Percentiles rank a stretch among this genome's conserved stretches.
phyloP scores from a whole-genome alignment of 73 alveolate genomes.

The Uronychia binucleata region DNA sequence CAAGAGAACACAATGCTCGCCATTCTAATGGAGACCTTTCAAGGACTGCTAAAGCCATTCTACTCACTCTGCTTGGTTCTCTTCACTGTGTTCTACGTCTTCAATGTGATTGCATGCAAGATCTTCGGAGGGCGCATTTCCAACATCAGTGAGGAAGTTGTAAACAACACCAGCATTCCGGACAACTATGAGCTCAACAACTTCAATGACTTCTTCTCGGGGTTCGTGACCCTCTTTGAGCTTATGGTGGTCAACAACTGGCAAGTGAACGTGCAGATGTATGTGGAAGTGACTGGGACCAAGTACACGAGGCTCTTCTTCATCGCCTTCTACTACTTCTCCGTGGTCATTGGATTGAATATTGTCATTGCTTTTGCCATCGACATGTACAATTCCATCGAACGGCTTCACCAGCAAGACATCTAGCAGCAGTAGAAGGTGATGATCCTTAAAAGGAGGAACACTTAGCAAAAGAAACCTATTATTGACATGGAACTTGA shows the following conservation, averaged over 20 bases:
- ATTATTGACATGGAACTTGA: no score
- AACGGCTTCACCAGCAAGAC: background rate
- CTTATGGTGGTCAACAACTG: conserved; percentile 67
- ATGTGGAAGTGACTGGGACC: conserved; percentile 6
- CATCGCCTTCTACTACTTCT: conserved; percentile 33
- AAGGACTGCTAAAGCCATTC: conserved; percentile 31
- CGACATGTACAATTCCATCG: conserved; percentile 36
- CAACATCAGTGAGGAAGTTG: background rate
- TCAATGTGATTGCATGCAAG: conserved; percentile 56
- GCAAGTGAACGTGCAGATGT: conserved; percentile 59
- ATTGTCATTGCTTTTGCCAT: conserved; percentile 50
- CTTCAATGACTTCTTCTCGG: conserved; percentile 68
- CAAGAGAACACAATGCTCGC: conserved; percentile 12
- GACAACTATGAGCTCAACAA: conserved; percentile 27
- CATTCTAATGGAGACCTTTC: conserved; percentile 32
- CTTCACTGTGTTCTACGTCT: conserved; percentile 58
- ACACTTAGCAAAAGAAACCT: no score
- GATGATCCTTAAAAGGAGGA: background rate
- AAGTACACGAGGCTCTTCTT: conserved; percentile 9
- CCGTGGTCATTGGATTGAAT: conserved; percentile 46
- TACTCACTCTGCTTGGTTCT: conserved; percentile 37
- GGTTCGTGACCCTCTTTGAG: conserved; percentile 62
- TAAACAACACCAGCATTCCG: conserved; percentile 27
- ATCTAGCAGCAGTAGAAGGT: background rate
- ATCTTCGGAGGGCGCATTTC: conserved; percentile 57